These are phyloP conservation scores for Candida verbasci DNA, from an alignment of 805 yeast genomes.

Conservation along the genomic window DNA sequence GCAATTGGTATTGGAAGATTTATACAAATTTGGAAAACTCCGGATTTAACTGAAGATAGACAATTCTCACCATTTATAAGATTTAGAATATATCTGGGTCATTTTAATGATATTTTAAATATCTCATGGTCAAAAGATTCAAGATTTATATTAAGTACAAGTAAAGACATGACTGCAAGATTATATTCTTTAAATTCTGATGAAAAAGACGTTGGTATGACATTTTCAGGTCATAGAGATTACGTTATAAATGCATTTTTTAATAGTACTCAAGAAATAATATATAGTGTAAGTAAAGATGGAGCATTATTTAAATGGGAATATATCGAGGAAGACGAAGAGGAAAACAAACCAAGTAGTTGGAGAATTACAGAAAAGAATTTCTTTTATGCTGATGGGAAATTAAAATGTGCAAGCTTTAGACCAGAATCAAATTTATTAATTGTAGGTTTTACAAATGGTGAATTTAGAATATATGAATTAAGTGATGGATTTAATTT, in stretches of 20 bases:
- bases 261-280: conserved; percentile 79
- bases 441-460: conserved; percentile 85
- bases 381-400: conserved; percentile 67
- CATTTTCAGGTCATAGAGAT: conserved; percentile 90
- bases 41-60: conserved; percentile 72
- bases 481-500: conserved; percentile 65
- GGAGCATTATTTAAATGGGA: conserved; percentile 95
- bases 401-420: conserved; percentile 78
- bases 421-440: conserved; percentile 67
- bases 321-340: conserved; percentile 45
- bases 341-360: conserved; percentile 38
- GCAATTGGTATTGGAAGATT: conserved; percentile 82
- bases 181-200: conserved; percentile 71
- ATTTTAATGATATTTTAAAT: conserved; percentile 73
- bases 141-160: conserved; percentile 77
- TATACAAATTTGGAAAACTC: conserved; percentile 92
- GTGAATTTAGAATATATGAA: conserved; percentile 89
- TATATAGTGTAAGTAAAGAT: conserved; percentile 88
- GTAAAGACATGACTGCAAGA: conserved; percentile 86
- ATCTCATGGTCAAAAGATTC: conserved; percentile 90
- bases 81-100: conserved; percentile 88
- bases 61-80: conserved; percentile 96
- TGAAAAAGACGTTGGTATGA: conserved; percentile 70
- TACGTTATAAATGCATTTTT: conserved; percentile 85
- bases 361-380: conserved; percentile 85